Evolutionary conservation across 2,329 filamentous ascomycete species (phyloP).

Genomic region (Sclerotinia minor): DNA sequence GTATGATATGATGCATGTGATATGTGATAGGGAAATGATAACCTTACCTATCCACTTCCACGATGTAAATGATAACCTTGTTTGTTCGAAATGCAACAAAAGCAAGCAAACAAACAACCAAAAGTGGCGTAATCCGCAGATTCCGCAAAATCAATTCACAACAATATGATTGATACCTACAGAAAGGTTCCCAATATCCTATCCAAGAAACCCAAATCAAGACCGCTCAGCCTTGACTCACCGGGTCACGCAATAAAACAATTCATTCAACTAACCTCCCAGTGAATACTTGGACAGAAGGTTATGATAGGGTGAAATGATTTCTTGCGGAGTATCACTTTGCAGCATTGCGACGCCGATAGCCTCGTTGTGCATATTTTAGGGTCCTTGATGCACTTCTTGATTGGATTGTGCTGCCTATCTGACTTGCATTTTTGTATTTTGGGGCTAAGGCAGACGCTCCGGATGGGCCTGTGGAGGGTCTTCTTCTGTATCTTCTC

Average conservation of each 20-base stretch:
- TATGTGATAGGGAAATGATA: too few species aligned
- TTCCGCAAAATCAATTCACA: too few species aligned
- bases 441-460: conserved; percentile 4
- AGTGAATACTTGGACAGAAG: background rate
- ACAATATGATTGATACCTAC: too few species aligned
- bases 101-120: too few species aligned
- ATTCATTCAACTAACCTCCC: background rate
- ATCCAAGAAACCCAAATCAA: too few species aligned
- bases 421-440: conserved; percentile 7
- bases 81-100: too few species aligned
- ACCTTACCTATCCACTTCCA: too few species aligned
- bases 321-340: background rate
- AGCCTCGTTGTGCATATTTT: conserved; percentile 4
- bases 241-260: background rate
- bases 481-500: background rate
- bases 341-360: background rate
- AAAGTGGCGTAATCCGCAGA: too few species aligned
- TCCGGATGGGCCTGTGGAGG: background rate
- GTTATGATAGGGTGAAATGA: background rate
- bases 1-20: too few species aligned
- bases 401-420: conserved; percentile 11
- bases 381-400: background rate
- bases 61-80: too few species aligned
- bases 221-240: conserved; percentile 10
- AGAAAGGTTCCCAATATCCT: too few species aligned